Conservation (phyloP, 108 stramenopile genomes). For the Cyclotella baltica region DNA sequence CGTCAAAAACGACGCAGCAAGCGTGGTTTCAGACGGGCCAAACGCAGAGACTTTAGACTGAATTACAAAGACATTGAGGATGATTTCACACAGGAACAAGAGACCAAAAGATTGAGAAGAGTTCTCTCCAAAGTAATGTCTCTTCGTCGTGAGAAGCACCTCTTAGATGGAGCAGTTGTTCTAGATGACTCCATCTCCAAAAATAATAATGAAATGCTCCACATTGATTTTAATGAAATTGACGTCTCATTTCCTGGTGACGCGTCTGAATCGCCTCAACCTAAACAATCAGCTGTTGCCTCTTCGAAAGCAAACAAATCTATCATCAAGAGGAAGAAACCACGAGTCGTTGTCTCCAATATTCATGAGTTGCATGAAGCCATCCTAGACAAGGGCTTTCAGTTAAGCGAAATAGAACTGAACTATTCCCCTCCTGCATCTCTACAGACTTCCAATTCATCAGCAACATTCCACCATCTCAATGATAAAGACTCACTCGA, state of each 20-base stretch:
- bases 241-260: slow-evolving; percentile 8
- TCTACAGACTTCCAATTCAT: slow-evolving; percentile 19
- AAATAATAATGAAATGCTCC: background rate
- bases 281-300: background rate
- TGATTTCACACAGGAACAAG: slow-evolving; percentile 10
- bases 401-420: slow-evolving; percentile 51
- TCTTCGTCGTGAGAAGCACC: slow-evolving; percentile 9
- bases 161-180: background rate
- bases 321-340: background rate
- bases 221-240: slow-evolving; percentile 3
- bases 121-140: background rate
- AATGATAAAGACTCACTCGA: background rate
- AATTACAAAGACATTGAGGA: slow-evolving; percentile 49
- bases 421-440: slow-evolving; percentile 40
- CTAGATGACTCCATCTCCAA: background rate
- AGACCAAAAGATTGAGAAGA: background rate
- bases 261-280: background rate
- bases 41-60: slow-evolving; percentile 25
- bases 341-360: slow-evolving; percentile 44
- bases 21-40: background rate
- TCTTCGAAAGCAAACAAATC: background rate
- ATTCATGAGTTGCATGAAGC: slow-evolving; percentile 66
- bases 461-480: background rate
- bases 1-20: background rate
- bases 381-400: slow-evolving; percentile 55